Percentiles rank a stretch among this genome's conserved stretches.
These are phyloP conservation scores for Trapa incisa DNA, from an alignment of 345 rosid species.

Conservation along the genomic window DNA sequence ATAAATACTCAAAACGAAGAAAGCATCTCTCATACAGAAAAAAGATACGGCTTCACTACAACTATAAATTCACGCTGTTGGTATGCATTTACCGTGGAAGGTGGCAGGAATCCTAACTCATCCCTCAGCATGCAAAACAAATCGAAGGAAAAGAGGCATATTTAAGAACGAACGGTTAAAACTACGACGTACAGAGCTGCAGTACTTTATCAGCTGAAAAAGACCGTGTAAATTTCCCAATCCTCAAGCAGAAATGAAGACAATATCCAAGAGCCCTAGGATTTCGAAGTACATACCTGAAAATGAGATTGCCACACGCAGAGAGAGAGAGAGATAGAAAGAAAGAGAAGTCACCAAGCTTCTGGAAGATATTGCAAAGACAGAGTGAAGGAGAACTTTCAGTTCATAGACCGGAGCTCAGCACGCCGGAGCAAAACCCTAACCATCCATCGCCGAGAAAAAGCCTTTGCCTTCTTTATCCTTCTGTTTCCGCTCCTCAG, in stretches of 20 bases:
- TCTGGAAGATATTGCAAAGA: background rate
- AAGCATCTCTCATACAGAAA: background rate
- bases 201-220: background rate
- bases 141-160: background rate
- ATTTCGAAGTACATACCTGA: background rate
- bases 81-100: background rate
- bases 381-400: background rate
- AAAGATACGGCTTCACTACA: background rate
- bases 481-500: background rate
- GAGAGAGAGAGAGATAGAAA: background rate
- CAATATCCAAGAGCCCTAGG: background rate
- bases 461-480: background rate
- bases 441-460: background rate
- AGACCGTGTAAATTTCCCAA: background rate
- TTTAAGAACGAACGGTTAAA: background rate
- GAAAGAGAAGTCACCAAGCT: background rate
- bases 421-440: slow-evolving; percentile 4
- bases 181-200: background rate
- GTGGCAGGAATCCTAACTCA: background rate
- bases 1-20: background rate
- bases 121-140: background rate
- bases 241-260: background rate
- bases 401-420: background rate
- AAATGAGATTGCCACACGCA: background rate
- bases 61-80: background rate